phyloP scores from a whole-genome alignment of 2,329 filamentous ascomycete genomes.

The Ciborinia camelliae region DNA sequence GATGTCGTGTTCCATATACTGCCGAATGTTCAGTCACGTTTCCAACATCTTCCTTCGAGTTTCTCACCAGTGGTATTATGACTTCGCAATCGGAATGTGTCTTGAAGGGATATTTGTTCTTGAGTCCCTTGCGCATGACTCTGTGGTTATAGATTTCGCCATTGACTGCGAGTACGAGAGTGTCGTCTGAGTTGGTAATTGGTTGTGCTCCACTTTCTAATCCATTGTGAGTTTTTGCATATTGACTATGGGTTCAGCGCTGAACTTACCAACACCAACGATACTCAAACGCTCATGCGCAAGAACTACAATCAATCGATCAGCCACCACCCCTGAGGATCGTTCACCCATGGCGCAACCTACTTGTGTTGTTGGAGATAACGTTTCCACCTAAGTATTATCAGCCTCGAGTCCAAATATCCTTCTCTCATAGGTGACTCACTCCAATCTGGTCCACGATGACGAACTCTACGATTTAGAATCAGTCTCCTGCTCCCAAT shows the following conservation, averaged over 20 bases:
- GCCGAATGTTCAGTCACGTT: constrained; percentile 20
- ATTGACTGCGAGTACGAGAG: constrained; percentile 91
- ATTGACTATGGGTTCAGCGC: not conserved
- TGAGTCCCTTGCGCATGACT: constrained; percentile 82
- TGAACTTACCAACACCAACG: constrained; percentile 65
- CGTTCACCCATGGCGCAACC: constrained; percentile 34
- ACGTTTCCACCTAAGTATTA: constrained; percentile 61
- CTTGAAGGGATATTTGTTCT: constrained; percentile 90
- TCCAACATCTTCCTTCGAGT: constrained; percentile 10
- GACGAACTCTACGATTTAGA: constrained; percentile 45
- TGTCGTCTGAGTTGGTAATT: constrained; percentile 84
- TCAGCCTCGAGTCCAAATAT: constrained; percentile 12
- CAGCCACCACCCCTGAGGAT: constrained; percentile 20
- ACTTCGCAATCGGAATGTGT: constrained; percentile 98
- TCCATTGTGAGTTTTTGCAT: constrained; percentile 6
- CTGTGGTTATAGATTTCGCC: constrained; percentile 99
- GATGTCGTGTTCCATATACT: constrained; percentile 90
- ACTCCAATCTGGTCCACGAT: constrained; percentile 97
- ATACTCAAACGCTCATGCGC: constrained; percentile 97
- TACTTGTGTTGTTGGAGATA: constrained; percentile 88
- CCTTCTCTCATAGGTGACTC: constrained; percentile 12
- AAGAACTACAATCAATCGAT: constrained; percentile 59
- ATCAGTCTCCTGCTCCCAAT: constrained; percentile 1
- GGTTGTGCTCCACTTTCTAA: constrained; percentile 85
- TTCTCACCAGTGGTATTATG: constrained; percentile 86